Evolutionary conservation across 2,329 filamentous ascomycete species (phyloP), one percentile per base, ranked within the genome.

Genomic region (Penicillium brevicompactum): DNA sequence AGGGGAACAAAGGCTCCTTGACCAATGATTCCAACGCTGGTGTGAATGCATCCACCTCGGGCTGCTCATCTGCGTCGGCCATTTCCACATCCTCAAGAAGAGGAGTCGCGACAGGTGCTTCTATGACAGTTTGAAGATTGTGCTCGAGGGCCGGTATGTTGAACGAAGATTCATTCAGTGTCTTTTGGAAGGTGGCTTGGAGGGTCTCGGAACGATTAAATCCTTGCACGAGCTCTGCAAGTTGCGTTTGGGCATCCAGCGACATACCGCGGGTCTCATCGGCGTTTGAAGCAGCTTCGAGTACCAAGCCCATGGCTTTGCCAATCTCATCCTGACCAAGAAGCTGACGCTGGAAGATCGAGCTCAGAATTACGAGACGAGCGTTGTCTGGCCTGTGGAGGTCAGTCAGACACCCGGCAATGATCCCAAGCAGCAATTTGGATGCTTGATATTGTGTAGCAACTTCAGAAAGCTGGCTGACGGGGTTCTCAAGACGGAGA

Each of bases 111-210:
- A 80, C 70, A 43, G 82, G 71, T 64, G 83, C 82, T 40, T 87
- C 83, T 57, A 92, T 84, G 9, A 86, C 84, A 8, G 87, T 84
- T 52, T 90, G 87, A 18, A 95, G 79, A 62, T 85, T 88, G 75
- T 90, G 82, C 74, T 94, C 90, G 16, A 94, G 76, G 46, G 86
- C 83, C 57, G 91, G 85, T 43, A 94, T 83, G 65, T 94, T 88
- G 56, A 91, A 81, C 11, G 87, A 83, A 7, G 85, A 82, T 40
- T 88, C 84, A 34, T 85, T 79, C 37, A 93, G 82, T 4, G 87
- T 83, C n/a, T 80, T 80, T 57, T 86, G 81, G 54, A 94, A 84
- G n/a, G 87, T 78, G 24, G 83, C 79, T 11, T 86, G 86, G 21
- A 84, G 76, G 38, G 80, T 79, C 30, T 82, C 83, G 8, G 82